Percentiles rank a stretch among this genome's conserved stretches.
Conservation (phyloP, 2,329 filamentous ascomycete species). For the Xylariaceae sp. region DNA sequence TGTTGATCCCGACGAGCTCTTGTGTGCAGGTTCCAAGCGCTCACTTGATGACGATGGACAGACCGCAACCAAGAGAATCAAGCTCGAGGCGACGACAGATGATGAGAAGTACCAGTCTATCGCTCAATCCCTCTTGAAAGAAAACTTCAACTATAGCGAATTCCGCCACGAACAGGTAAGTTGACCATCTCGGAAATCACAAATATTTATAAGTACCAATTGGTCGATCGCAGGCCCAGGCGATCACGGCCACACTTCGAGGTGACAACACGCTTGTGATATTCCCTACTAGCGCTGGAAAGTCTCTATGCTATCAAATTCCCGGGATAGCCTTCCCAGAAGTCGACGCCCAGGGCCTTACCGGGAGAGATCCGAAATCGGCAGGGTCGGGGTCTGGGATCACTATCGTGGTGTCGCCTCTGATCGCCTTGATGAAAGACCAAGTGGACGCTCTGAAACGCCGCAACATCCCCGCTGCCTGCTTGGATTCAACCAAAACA, state of each 20-base stretch:
- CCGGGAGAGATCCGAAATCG: slow-evolving; percentile 2
- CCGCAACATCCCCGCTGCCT: slow-evolving; percentile 49
- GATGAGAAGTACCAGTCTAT: slow-evolving; percentile 6
- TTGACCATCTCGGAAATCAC: neutral
- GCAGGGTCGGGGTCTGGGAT: slow-evolving; percentile 38
- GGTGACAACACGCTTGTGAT: slow-evolving; percentile 41
- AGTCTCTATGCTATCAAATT: slow-evolving; percentile 49
- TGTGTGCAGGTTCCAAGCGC: slow-evolving; percentile 17
- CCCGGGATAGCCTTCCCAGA: slow-evolving; percentile 45
- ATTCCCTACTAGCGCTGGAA: slow-evolving; percentile 48
- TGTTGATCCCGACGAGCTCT: slow-evolving; percentile 18
- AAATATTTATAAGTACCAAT: no score
- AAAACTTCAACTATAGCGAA: slow-evolving; percentile 36
- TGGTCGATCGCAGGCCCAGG: slow-evolving; percentile 26
- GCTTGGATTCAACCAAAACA: slow-evolving; percentile 53
- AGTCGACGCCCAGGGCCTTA: slow-evolving; percentile 32
- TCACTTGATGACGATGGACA: neutral
- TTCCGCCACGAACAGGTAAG: slow-evolving; percentile 43
- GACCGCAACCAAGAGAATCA: slow-evolving; percentile 11
- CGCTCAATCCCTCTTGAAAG: slow-evolving; percentile 28
- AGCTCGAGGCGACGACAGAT: neutral
- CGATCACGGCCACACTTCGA: slow-evolving; percentile 35
- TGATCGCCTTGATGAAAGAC: slow-evolving; percentile 59
- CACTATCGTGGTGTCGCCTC: slow-evolving; percentile 53
- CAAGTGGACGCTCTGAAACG: slow-evolving; percentile 52